Percentiles rank a stretch among this genome's conserved stretches.
Conservation (phyloP, 805 yeast genomes). For the Cyberlindnera meyerae region DNA sequence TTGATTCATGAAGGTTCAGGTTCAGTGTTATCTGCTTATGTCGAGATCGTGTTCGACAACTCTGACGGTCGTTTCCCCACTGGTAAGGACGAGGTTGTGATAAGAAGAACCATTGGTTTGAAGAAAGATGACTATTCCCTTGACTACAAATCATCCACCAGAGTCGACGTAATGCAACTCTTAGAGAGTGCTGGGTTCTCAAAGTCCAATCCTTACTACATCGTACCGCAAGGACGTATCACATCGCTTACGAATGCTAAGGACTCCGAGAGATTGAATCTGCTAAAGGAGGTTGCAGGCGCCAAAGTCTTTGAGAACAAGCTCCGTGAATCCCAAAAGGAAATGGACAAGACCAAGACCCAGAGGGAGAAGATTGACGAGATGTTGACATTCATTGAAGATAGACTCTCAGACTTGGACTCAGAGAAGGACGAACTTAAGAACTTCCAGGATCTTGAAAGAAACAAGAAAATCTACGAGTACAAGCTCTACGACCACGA, state of each 20-base stretch:
- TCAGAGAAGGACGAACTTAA: slow-evolving; percentile 74
- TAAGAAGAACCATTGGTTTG: slow-evolving; percentile 88
- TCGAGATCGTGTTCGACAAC: slow-evolving; percentile 85
- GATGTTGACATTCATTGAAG: slow-evolving; percentile 63
- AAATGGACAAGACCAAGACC: slow-evolving; percentile 67
- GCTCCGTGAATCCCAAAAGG: slow-evolving; percentile 70
- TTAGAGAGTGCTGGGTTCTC: slow-evolving; percentile 92
- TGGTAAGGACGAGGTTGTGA: slow-evolving; percentile 56
- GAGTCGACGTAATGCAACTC: slow-evolving; percentile 74
- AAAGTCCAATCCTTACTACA: slow-evolving; percentile 85
- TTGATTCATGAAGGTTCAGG: slow-evolving; percentile 88
- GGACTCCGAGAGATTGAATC: slow-evolving; percentile 70
- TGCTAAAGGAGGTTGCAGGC: slow-evolving; percentile 91
- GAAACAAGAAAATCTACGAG: slow-evolving; percentile 64
- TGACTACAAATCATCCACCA: slow-evolving; percentile 73
- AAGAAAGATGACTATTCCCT: slow-evolving; percentile 88
- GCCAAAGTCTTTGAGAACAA: slow-evolving; percentile 86
- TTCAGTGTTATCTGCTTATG: slow-evolving; percentile 87
- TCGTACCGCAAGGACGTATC: slow-evolving; percentile 94
- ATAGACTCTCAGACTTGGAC: slow-evolving; percentile 71
- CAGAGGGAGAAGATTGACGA: slow-evolving; percentile 72
- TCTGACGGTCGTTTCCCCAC: slow-evolving; percentile 61
- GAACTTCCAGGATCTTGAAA: slow-evolving; percentile 62
- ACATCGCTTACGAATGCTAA: slow-evolving; percentile 85
- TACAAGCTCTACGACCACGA: slow-evolving; percentile 77